Evolutionary conservation across 371 early-diverging fungal genomes (phyloP), one percentile per base, ranked within the genome.

Genomic region (Batkoa obscura): DNA sequence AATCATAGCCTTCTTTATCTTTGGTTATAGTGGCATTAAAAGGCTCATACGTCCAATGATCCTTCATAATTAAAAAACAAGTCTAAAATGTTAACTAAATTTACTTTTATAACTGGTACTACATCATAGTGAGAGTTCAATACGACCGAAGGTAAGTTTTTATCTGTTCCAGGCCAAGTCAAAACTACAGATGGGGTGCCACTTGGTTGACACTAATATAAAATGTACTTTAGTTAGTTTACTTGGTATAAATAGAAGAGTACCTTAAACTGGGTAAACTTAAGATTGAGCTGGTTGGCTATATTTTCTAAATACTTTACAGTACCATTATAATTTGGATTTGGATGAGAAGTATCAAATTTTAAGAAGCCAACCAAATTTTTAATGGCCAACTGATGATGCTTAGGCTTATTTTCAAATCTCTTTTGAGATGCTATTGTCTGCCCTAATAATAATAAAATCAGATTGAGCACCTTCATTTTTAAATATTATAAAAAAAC

Each of bases 101-200:
- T 45, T 52, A 63, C 66, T 55, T 66, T 68, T 52, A 76, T 80
- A 55, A 86, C 84, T 8, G 88, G 88, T 32, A 88, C 88, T 1
- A 88, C 88, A 61, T 88, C 88, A 9, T 75, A 78, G 68, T 88
- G 88, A 54, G 78, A 77, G 77, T 84, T 84, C 58, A 86, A 78
- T 33, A 84, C 58, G 43, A 87, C 53, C 38, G 78, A 60, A 46
- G 75, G 71, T 52, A 72, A 58, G 3, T 43, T 42, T 10, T 80
- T 76, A 37, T 75, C 66, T 1, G 58, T 58, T 10, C 84, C 84
- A 10, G 51, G 55, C 72, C 75, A 75, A 32, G 78, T 84, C 64
- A 86, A 60, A 45, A 88, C 68, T 35, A 81, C 76, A 4, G 82
- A 65, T 3, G 85, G 85, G 64, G 84, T 84, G 37, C 74, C 82